Conservation (phyloP, 345 rosid genomes). For the Psidium guajava region DNA sequence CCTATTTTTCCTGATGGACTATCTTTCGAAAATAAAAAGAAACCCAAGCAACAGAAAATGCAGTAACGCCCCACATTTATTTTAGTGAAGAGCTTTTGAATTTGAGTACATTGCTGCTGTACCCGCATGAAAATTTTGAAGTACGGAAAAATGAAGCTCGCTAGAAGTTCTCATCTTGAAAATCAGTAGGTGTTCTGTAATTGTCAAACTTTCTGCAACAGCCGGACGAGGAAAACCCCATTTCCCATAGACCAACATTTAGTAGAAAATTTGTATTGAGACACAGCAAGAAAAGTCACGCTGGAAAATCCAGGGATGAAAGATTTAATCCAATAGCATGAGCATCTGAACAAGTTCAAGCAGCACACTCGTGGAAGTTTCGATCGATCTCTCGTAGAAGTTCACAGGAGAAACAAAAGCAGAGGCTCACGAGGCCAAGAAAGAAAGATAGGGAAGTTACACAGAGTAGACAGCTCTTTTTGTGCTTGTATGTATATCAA, state of each 20-base stretch:
- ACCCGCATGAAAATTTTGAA: not conserved
- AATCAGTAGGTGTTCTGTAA: not conserved
- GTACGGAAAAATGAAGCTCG: not conserved
- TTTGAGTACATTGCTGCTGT: not conserved
- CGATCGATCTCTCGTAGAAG: not conserved
- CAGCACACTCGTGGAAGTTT: not conserved
- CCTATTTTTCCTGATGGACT: not conserved
- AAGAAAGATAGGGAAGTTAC: not conserved
- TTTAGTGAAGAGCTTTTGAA: not conserved
- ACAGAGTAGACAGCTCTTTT: not conserved
- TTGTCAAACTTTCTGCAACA: not conserved
- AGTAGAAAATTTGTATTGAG: not conserved
- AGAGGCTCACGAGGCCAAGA: not conserved
- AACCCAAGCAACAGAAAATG: not conserved
- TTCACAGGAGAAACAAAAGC: not conserved
- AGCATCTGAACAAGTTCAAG: not conserved
- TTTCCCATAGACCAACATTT: not conserved
- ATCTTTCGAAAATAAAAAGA: not conserved
- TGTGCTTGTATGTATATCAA: not conserved
- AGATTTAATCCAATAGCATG: not conserved
- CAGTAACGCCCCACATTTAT: not conserved
- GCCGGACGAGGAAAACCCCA: not conserved
- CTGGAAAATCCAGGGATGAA: not conserved
- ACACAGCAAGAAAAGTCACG: not conserved
- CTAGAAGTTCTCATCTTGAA: not conserved